These are phyloP conservation scores for Cercospora zeae-maydis DNA, from an alignment of 2,329 filamentous ascomycete species.

Conservation along the genomic window DNA sequence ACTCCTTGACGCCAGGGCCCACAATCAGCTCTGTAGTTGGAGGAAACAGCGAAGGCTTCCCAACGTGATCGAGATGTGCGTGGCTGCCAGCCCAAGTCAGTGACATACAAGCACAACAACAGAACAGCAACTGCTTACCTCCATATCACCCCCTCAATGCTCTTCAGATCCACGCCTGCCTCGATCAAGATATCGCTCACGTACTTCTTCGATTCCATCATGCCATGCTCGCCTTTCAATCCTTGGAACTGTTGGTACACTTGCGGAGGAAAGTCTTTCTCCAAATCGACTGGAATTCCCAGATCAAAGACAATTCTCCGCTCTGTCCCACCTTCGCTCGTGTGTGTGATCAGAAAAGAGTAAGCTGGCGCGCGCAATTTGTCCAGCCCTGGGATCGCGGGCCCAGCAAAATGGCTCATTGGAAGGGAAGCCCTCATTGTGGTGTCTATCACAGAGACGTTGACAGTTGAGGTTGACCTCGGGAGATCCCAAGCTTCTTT, in stretches of 20 bases:
- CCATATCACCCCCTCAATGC: constrained; percentile 36
- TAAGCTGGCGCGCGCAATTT: not conserved
- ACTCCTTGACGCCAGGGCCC: constrained; percentile 41
- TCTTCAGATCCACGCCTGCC: constrained; percentile 27
- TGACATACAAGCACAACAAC: not conserved
- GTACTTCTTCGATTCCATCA: constrained; percentile 39
- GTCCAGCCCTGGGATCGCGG: not conserved
- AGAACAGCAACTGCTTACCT: not conserved
- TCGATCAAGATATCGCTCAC: constrained; percentile 40
- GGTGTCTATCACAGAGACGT: constrained; percentile 4
- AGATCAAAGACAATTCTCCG: not conserved
- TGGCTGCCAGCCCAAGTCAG: constrained; percentile 25
- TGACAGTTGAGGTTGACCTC: constrained; percentile 3
- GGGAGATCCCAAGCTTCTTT: not conserved
- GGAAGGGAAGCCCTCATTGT: constrained; percentile 1
- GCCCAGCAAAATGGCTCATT: not conserved
- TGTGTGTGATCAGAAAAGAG: constrained; percentile 1
- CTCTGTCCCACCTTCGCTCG: not conserved
- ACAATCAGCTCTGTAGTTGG: constrained; percentile 41
- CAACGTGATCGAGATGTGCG: constrained; percentile 30
- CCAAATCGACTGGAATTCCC: constrained; percentile 1
- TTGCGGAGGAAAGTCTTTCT: constrained; percentile 2
- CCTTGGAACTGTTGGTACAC: not conserved
- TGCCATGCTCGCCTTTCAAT: constrained; percentile 13
- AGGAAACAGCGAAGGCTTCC: constrained; percentile 36